These are phyloP conservation scores for Cercophora samala DNA, from an alignment of 495 filamentous ascomycete genomes.

Conservation along the genomic window DNA sequence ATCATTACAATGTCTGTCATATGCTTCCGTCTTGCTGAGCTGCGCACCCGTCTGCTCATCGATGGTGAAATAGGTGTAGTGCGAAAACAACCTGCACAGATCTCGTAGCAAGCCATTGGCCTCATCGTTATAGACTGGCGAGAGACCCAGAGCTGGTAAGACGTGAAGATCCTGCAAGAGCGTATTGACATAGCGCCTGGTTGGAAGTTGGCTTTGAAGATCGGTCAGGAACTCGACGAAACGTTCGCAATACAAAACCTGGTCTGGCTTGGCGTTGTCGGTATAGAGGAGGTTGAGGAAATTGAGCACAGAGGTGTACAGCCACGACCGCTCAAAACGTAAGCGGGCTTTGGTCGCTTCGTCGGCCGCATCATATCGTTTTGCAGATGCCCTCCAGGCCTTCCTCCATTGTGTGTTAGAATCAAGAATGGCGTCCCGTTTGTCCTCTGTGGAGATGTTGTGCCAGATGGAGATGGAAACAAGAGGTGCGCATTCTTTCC, in stretches of 20 bases:
- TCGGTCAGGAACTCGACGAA: slow-evolving; percentile 90
- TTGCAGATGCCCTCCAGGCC: slow-evolving; percentile 83
- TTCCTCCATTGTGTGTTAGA: slow-evolving; percentile 71
- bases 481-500: slow-evolving; percentile 93
- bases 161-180: slow-evolving; percentile 88
- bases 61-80: slow-evolving; percentile 84
- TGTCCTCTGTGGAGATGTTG: slow-evolving; percentile 69
- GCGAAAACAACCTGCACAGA: slow-evolving; percentile 69
- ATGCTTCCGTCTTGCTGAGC: slow-evolving; percentile 65
- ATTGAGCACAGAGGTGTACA: slow-evolving; percentile 80
- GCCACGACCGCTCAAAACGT: slow-evolving; percentile 90
- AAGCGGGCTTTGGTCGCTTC: slow-evolving; percentile 72
- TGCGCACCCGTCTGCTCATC: slow-evolving; percentile 86
- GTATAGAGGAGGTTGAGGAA: slow-evolving; percentile 74
- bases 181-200: slow-evolving; percentile 87
- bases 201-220: slow-evolving; percentile 89
- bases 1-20: slow-evolving; percentile 70
- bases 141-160: slow-evolving; percentile 76
- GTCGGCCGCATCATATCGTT: slow-evolving; percentile 84
- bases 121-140: slow-evolving; percentile 69
- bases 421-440: slow-evolving; percentile 64
- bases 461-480: slow-evolving; percentile 96
- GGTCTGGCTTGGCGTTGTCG: slow-evolving; percentile 53
- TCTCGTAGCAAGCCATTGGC: slow-evolving; percentile 80
- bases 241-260: slow-evolving; percentile 81